phyloP scores from a whole-genome alignment of 2,329 filamentous ascomycete species.

The Trichoderma harzianum region DNA sequence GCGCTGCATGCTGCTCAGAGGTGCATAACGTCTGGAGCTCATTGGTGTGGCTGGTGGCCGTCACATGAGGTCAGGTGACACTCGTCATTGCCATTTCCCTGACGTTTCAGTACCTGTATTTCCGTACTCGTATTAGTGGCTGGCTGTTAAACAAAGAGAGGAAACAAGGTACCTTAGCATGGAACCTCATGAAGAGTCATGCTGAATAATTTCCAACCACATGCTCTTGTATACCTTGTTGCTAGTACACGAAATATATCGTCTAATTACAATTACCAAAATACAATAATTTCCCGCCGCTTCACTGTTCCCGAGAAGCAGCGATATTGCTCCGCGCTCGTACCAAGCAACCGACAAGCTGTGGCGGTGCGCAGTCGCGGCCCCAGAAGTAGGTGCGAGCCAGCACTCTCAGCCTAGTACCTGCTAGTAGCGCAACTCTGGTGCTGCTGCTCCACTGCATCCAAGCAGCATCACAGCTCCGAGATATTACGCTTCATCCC shows the following conservation, averaged over 20 bases:
- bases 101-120: neutral
- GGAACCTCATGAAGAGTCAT: neutral
- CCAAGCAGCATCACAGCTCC: constrained; percentile 15
- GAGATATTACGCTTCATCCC: constrained; percentile 14
- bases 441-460: neutral
- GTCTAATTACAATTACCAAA: neutral
- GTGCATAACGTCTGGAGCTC: constrained; percentile 15
- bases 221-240: neutral
- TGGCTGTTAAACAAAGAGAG: neutral
- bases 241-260: no score
- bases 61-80: constrained; percentile 31
- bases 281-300: neutral
- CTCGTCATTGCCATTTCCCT: constrained; percentile 9
- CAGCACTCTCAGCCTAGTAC: neutral
- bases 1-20: constrained; percentile 15
- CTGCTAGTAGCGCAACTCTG: constrained; percentile 1
- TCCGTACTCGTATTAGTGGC: neutral
- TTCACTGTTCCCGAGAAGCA: neutral
- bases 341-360: neutral
- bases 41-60: constrained; percentile 27
- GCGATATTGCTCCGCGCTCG: neutral
- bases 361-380: constrained; percentile 15
- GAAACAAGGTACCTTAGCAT: no score
- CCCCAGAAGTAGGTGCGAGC: constrained; percentile 14
- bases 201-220: neutral